Evolutionary conservation across 2,329 filamentous ascomycete species (phyloP), one percentile per base, ranked within the genome.

Genomic region (Fusarium sterilihyphosum): DNA sequence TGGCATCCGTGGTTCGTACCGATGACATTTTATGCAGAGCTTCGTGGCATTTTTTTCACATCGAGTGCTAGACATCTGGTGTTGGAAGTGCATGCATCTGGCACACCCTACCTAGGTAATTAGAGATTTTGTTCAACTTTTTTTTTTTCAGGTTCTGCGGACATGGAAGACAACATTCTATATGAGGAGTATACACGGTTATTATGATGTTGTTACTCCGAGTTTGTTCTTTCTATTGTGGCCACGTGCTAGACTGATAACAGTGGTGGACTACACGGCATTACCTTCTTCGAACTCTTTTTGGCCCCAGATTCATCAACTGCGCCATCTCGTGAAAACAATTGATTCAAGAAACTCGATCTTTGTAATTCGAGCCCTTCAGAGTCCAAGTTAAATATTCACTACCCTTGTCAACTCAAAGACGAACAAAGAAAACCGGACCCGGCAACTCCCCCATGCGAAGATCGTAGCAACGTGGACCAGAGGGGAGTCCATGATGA

Each of bases 41-140:
- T 77, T 75, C 77, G 79, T 80, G 79, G 79, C 77, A 78, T 74
- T 76, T 72, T 75, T 75, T 58, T 73, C 29, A 70, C 11, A 53
- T 43, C 29, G 31, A 43, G 64, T 62, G 61, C 46, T 47, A 41
- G 47, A 35, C 29, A 35, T 46, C 46, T 56, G 35, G 61, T 35
- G 31, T 65, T 71, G 46, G 68, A 68, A 76, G 74, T 71, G 70
- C 59, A 76, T 58, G 31, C 35, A 65, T 50, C 18, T 33, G 38
- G 37, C 38, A 33, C 38, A 24, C 46, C 40, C 31, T 35, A 35
- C 40, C 31, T 35, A 35, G 33, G 33, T 33, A 24, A 33, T 40
- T 9, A 38, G 33, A 61, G 13, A 35, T 35, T 35, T 35, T 35
- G 7, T 35, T 8, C 33, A 29, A 35, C 43, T 10, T 11, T 5